Evolutionary conservation across 140 eudicot genomes (phyloP).

Genomic region (Cichorium intybus): DNA sequence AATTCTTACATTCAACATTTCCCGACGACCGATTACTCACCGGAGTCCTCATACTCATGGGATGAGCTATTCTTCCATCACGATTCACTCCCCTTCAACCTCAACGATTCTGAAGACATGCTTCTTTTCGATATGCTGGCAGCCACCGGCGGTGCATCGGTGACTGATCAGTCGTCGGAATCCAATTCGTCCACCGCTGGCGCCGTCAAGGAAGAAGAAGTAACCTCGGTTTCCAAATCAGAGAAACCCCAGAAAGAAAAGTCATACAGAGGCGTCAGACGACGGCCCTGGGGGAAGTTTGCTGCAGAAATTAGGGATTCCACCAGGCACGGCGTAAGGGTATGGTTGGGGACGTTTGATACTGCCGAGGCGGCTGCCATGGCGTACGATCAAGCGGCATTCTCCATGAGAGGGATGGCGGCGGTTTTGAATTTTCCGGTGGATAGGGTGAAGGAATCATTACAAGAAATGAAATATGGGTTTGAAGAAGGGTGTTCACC

Average conservation of each 20-base stretch:
- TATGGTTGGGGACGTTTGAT: slow-evolving; percentile 55
- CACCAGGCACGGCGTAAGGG: slow-evolving; percentile 42
- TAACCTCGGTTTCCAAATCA: slow-evolving; percentile 16
- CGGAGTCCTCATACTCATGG: slow-evolving; percentile 42
- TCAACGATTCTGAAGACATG: slow-evolving; percentile 45
- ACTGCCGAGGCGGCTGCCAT: slow-evolving; percentile 50
- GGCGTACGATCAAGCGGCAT: slow-evolving; percentile 60
- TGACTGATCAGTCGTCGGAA: slow-evolving; percentile 27
- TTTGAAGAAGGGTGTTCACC: slow-evolving; percentile 49
- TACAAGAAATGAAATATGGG: slow-evolving; percentile 36
- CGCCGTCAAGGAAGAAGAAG: slow-evolving; percentile 43
- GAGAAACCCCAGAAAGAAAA: slow-evolving; percentile 24
- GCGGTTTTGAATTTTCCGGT: slow-evolving; percentile 48
- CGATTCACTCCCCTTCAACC: slow-evolving; percentile 38
- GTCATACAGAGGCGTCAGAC: slow-evolving; percentile 42
- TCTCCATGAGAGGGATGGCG: slow-evolving; percentile 42
- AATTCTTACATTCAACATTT: slow-evolving; percentile 10
- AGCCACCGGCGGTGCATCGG: background rate
- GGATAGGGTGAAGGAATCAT: slow-evolving; percentile 37
- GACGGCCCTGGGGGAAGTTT: slow-evolving; percentile 49
- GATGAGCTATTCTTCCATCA: slow-evolving; percentile 32
- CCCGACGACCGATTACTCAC: slow-evolving; percentile 23
- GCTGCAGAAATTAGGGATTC: slow-evolving; percentile 60
- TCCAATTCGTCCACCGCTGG: slow-evolving; percentile 20
- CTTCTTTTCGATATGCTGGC: slow-evolving; percentile 34